Conservation (phyloP, 2,329 filamentous ascomycete genomes). For the Penicillium janthinellum region DNA sequence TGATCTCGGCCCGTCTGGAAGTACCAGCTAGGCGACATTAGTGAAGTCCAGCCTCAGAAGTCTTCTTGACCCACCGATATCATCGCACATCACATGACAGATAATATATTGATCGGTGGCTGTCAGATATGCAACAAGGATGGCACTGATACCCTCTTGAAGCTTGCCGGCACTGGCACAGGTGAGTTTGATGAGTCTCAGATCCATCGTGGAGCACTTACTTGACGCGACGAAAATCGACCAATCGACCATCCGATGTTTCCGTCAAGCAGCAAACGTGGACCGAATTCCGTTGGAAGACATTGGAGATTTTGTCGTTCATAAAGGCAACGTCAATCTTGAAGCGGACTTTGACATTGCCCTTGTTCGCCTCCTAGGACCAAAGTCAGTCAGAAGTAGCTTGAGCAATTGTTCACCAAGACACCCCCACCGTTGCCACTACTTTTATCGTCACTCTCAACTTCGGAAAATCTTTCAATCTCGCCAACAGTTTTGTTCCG, state of each 20-base stretch:
- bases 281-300: slow-evolving; percentile 66
- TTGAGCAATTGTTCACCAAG: slow-evolving; percentile 24
- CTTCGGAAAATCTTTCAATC: slow-evolving; percentile 71
- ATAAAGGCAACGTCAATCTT: slow-evolving; percentile 69
- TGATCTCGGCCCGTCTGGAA: slow-evolving; percentile 55
- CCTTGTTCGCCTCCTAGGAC: slow-evolving; percentile 35
- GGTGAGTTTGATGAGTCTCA: slow-evolving; percentile 21
- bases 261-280: slow-evolving; percentile 75
- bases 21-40: slow-evolving; percentile 55
- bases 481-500: slow-evolving; percentile 68
- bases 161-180: slow-evolving; percentile 63
- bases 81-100: slow-evolving; percentile 79
- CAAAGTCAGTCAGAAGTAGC: slow-evolving; percentile 9
- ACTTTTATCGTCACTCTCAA: slow-evolving; percentile 58
- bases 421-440: slow-evolving; percentile 46
- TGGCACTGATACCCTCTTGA: slow-evolving; percentile 61
- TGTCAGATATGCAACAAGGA: slow-evolving; percentile 60
- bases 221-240: slow-evolving; percentile 68
- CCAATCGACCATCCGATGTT: slow-evolving; percentile 66
- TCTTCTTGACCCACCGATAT: slow-evolving; percentile 60
- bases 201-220: slow-evolving; percentile 32
- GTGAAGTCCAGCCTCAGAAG: background rate
- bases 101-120: slow-evolving; percentile 60
- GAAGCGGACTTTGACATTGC: slow-evolving; percentile 60
- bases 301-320: slow-evolving; percentile 63